Conservation (phyloP, 2,329 filamentous ascomycete species). For the Ophiocordyceps sinensis region DNA sequence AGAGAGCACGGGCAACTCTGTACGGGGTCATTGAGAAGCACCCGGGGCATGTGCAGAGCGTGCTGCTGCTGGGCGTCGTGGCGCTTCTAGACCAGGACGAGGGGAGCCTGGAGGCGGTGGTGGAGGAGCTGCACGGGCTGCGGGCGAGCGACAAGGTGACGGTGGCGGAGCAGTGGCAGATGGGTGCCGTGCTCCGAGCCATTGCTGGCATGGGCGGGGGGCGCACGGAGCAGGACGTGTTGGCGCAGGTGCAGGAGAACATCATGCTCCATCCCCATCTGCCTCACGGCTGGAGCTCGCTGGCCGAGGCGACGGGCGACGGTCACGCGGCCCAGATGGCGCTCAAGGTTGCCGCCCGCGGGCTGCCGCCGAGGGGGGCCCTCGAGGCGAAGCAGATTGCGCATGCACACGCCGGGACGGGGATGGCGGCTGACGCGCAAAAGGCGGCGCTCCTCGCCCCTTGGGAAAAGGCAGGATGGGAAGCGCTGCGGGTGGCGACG, state of each 20-base stretch:
- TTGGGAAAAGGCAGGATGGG: conserved; percentile 58
- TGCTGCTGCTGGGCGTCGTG: conserved; percentile 71
- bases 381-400: conserved; percentile 58
- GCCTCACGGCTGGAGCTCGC: conserved; percentile 65
- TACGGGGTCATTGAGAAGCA: conserved; percentile 65
- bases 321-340: conserved; percentile 60
- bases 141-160: conserved; percentile 52
- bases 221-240: conserved; percentile 32
- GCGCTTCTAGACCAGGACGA: conserved; percentile 67
- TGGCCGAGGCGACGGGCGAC: conserved; percentile 46
- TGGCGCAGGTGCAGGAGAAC: conserved; percentile 56
- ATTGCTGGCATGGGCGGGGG: conserved; percentile 47
- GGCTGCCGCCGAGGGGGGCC: conserved; percentile 56
- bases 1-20: conserved; percentile 63
- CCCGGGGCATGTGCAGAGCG: conserved; percentile 62
- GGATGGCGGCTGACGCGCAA: conserved; percentile 59
- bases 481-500: conserved; percentile 27
- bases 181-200: conserved; percentile 62
- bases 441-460: conserved; percentile 67
- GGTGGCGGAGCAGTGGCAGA: conserved; percentile 47
- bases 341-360: conserved; percentile 59
- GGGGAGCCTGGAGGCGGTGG: conserved; percentile 68
- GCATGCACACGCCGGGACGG: conserved; percentile 59
- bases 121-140: conserved; percentile 59
- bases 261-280: conserved; percentile 71